phyloP scores from a whole-genome alignment of 208 protist genomes.

The Leishmania guyanensis region DNA sequence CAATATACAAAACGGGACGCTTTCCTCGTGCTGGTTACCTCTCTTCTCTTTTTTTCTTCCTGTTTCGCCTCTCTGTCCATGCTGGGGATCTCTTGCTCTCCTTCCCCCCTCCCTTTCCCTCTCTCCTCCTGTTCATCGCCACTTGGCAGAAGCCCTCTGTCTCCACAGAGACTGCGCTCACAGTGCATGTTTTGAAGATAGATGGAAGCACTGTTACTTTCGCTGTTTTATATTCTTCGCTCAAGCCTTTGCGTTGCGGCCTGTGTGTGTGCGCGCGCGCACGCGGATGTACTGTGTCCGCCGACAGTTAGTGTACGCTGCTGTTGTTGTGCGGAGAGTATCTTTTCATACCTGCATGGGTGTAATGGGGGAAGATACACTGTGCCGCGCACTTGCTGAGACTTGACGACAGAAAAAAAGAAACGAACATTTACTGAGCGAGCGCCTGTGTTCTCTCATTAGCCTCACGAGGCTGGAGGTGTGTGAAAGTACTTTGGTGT shows the following conservation, averaged over 20 bases:
- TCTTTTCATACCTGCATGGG: not conserved
- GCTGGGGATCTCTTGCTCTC: not conserved
- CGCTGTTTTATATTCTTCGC: not conserved
- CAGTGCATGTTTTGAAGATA: too few species aligned
- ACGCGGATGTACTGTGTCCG: not conserved
- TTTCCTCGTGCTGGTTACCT: not conserved
- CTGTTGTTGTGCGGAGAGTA: not conserved
- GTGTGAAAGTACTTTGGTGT: not conserved
- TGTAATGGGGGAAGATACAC: not conserved
- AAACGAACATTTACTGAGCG: not conserved
- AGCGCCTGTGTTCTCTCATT: not conserved
- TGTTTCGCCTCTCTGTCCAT: too few species aligned
- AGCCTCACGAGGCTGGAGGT: not conserved
- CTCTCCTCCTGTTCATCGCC: not conserved
- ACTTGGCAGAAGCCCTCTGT: not conserved
- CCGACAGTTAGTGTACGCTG: not conserved
- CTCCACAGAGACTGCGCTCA: not conserved
- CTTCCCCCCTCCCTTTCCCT: not conserved
- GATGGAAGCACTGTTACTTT: too few species aligned
- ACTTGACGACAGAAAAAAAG: not conserved
- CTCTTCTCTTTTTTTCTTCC: not conserved
- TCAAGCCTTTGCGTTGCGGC: not conserved
- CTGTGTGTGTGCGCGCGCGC: not conserved
- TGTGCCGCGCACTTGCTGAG: not conserved
- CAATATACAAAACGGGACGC: not conserved